Percentiles rank a stretch among this genome's conserved stretches.
Conservation (phyloP, 371 early-diverging fungal species). For the Mucor plumbeus region DNA sequence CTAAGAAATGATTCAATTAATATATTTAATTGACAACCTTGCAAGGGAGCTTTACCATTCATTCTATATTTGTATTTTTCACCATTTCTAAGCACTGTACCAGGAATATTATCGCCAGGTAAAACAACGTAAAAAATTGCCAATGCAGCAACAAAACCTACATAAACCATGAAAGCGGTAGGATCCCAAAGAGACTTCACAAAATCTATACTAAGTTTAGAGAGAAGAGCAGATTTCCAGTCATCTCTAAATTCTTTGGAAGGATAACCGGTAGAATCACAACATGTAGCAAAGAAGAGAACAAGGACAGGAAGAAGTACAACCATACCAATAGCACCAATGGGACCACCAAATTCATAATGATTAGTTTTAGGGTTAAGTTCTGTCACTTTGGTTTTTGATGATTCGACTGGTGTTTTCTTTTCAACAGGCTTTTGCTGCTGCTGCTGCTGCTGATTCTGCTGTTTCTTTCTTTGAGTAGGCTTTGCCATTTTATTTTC, state of each 20-base stretch:
- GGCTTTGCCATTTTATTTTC: constrained; percentile 17
- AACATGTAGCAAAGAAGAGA: constrained; percentile 46
- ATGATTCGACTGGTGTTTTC: not conserved
- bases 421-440: not conserved
- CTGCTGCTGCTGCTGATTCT: not conserved
- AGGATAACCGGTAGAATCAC: constrained; percentile 49
- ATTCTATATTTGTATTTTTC: constrained; percentile 68
- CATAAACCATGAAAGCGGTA: constrained; percentile 64
- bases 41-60: constrained; percentile 62
- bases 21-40: not conserved
- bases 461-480: constrained; percentile 14
- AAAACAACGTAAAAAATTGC: constrained; percentile 66
- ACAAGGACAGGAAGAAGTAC: constrained; percentile 67
- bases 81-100: constrained; percentile 75
- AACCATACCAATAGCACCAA: constrained; percentile 74
- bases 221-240: constrained; percentile 20
- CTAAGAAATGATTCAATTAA: constrained; percentile 11
- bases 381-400: constrained; percentile 19
- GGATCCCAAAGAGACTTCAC: constrained; percentile 42
- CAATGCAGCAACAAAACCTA: constrained; percentile 75
- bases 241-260: constrained; percentile 37
- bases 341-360: constrained; percentile 86
- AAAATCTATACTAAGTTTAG: constrained; percentile 28
- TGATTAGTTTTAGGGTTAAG: constrained; percentile 62
- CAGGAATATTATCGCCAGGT: constrained; percentile 72